Evolutionary conservation across 2,329 filamentous ascomycete species (phyloP).

Genomic region (Cladophialophora chaetospira): DNA sequence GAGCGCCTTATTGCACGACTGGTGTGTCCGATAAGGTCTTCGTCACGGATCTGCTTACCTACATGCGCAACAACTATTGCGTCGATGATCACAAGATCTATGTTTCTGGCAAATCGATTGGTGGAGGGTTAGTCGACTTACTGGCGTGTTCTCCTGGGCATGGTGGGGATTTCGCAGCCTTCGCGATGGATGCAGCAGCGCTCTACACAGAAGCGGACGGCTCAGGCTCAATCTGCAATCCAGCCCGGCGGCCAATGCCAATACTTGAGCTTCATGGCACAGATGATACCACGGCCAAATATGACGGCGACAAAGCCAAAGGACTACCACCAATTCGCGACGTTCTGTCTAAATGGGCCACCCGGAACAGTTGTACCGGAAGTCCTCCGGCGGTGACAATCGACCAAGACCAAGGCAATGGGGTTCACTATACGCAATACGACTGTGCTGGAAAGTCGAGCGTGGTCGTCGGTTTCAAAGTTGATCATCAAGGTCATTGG

Average conservation of each 20-base stretch:
- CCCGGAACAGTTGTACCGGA: not conserved
- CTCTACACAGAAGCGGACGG: conserved; percentile 23
- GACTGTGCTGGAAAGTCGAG: conserved; percentile 8
- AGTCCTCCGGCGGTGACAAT: not conserved
- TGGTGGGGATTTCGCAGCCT: conserved; percentile 51
- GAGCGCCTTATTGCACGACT: conserved; percentile 42
- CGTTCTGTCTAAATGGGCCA: not conserved
- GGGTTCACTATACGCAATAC: conserved; percentile 10
- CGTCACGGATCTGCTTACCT: conserved; percentile 46
- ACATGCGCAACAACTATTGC: conserved; percentile 47
- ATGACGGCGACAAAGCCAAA: conserved; percentile 39
- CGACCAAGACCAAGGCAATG: conserved; percentile 1
- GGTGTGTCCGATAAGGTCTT: conserved; percentile 50
- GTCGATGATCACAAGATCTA: conserved; percentile 50
- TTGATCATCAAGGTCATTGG: conserved; percentile 26
- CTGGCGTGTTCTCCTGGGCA: conserved; percentile 50
- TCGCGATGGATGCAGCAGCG: conserved; percentile 45
- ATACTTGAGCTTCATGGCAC: conserved; percentile 49
- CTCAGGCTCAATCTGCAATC: conserved; percentile 36
- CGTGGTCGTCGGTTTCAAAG: conserved; percentile 27
- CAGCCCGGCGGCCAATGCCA: conserved; percentile 37
- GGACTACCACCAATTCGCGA: not conserved
- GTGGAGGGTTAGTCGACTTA: conserved; percentile 52
- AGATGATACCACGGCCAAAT: conserved; percentile 25
- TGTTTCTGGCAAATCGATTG: conserved; percentile 57